Conservation (phyloP, 192 early-diverging fungal genomes). For the Backusella tuberculispora region DNA sequence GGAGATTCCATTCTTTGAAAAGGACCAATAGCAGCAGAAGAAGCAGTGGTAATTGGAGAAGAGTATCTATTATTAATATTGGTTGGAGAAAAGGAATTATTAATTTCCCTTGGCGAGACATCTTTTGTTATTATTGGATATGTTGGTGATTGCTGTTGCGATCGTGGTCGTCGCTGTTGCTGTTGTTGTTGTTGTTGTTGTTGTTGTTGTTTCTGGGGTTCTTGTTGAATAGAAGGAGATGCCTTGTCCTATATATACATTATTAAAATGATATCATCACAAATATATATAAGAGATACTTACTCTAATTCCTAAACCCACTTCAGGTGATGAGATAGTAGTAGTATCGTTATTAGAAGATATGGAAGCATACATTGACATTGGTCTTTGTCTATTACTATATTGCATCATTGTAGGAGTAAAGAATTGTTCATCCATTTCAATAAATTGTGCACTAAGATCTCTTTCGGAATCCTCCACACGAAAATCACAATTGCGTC, state of each 20-base stretch:
- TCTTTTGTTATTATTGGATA: neutral
- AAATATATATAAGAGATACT: neutral
- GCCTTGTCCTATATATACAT: neutral
- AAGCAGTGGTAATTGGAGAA: neutral
- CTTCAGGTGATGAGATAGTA: neutral
- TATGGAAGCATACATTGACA: conserved; percentile 16
- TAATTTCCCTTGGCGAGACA: neutral
- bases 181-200: neutral
- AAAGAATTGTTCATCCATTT: conserved; percentile 77
- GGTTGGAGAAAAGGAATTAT: neutral
- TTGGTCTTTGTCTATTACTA: conserved; percentile 5
- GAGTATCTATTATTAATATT: neutral
- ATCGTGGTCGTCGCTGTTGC: neutral
- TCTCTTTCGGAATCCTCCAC: conserved; percentile 55
- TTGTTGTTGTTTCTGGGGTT: neutral
- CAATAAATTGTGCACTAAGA: conserved; percentile 54
- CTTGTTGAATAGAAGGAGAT: neutral
- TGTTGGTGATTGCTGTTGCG: neutral
- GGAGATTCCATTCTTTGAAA: conserved; percentile 4
- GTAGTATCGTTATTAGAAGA: neutral
- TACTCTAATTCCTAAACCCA: conserved; percentile 4
- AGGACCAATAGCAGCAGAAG: neutral
- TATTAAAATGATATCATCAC: neutral
- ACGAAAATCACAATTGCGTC: conserved; percentile 73
- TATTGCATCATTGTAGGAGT: conserved; percentile 45